Conservation (phyloP, 2,329 filamentous ascomycete species). For the Aureobasidium sp. region DNA sequence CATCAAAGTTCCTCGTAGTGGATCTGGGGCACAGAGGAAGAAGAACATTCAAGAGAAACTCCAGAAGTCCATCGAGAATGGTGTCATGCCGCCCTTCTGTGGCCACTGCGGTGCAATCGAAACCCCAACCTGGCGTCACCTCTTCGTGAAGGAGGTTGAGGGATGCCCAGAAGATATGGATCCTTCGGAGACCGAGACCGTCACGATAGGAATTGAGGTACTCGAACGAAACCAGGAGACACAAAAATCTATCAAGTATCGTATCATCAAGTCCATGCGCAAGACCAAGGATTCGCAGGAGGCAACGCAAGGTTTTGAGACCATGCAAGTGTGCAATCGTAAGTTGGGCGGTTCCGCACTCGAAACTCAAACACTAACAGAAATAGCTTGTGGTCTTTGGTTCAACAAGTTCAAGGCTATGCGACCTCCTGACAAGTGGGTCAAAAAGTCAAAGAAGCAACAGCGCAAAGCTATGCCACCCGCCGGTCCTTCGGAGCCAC, state of each 20-base stretch:
- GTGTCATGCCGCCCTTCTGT: constrained; percentile 82
- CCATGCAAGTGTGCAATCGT: constrained; percentile 82
- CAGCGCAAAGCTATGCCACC: constrained; percentile 21
- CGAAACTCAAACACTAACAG: background rate
- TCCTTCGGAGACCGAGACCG: constrained; percentile 64
- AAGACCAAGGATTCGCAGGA: constrained; percentile 29
- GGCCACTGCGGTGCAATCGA: constrained; percentile 91
- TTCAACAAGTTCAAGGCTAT: constrained; percentile 81
- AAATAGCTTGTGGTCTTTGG: constrained; percentile 80
- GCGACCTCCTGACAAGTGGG: constrained; percentile 76
- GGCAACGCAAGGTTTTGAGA: constrained; percentile 48
- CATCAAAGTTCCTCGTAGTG: constrained; percentile 29
- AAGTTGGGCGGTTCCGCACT: constrained; percentile 36
- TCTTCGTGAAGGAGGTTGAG: constrained; percentile 69
- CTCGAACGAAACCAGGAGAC: constrained; percentile 53
- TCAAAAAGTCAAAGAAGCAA: constrained; percentile 30
- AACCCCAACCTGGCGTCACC: constrained; percentile 92
- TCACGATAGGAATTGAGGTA: constrained; percentile 66
- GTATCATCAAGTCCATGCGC: constrained; percentile 74
- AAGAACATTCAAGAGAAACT: constrained; percentile 55
- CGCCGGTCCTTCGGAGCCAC: constrained; percentile 14
- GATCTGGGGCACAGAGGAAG: constrained; percentile 55
- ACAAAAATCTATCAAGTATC: constrained; percentile 59
- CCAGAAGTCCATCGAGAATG: constrained; percentile 58
- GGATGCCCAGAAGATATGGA: constrained; percentile 65